Conservation (phyloP, 805 yeast genomes). For the Candida bentonensis region DNA sequence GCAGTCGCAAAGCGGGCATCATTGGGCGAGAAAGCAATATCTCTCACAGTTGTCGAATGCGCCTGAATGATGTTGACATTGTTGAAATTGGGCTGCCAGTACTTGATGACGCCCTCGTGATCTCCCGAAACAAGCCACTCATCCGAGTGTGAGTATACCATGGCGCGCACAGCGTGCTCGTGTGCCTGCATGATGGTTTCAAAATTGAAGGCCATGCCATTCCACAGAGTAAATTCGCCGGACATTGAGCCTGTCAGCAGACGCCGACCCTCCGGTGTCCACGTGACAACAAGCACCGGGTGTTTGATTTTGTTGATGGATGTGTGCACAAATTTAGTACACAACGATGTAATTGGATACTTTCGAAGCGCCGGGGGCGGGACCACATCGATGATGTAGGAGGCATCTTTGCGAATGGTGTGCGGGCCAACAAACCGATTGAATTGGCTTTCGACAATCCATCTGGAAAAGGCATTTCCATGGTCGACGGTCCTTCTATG, state of each 20-base stretch:
- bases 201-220: conserved; percentile 86
- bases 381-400: conserved; percentile 41
- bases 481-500: conserved; percentile 65
- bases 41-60: conserved; percentile 74
- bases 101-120: conserved; percentile 80
- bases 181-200: conserved; percentile 99
- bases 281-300: conserved; percentile 74
- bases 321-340: conserved; percentile 76
- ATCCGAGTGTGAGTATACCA: conserved; percentile 75
- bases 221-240: conserved; percentile 96
- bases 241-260: conserved; percentile 78
- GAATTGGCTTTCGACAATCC: conserved; percentile 33
- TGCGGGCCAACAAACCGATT: conserved; percentile 12
- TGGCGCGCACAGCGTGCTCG: conserved; percentile 70
- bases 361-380: conserved; percentile 49
- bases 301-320: conserved; percentile 86
- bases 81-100: conserved; percentile 97
- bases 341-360: conserved; percentile 45
- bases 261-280: conserved; percentile 96
- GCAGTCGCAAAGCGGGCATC: conserved; percentile 89
- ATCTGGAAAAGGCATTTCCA: conserved; percentile 59
- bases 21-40: conserved; percentile 76
- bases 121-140: conserved; percentile 95
- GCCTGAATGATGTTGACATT: conserved; percentile 68
- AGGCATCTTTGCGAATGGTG: conserved; percentile 49